These are phyloP conservation scores for Elaeis oleifera DNA, from an alignment of 202 grass and related monocot species.

Conservation along the genomic window DNA sequence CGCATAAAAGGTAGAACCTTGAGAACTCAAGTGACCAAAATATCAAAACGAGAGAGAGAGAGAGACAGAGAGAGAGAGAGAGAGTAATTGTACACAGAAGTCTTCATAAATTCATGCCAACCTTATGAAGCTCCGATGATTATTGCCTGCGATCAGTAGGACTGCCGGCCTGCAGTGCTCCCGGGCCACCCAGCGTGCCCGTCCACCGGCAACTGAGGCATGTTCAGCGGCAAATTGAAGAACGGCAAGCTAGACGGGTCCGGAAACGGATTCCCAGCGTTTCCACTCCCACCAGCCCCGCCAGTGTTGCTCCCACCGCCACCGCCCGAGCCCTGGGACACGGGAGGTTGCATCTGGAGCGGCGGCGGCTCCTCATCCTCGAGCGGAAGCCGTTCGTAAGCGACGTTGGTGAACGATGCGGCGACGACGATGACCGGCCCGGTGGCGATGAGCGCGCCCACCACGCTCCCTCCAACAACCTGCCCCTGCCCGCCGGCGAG, in stretches of 20 bases:
- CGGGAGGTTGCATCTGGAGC: too few relatives aligned
- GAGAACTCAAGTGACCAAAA: too few relatives aligned
- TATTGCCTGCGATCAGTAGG: too few relatives aligned
- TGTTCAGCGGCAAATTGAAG: slow-evolving; percentile 9
- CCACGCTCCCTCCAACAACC: slow-evolving; percentile 1
- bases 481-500: slow-evolving; percentile 2
- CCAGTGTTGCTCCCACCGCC: not conserved
- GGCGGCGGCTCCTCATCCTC: not conserved
- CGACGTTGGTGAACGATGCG: slow-evolving; percentile 5
- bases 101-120: too few relatives aligned
- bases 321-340: too few relatives aligned
- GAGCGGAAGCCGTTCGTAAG: not conserved
- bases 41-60: too few relatives aligned
- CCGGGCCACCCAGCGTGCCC: not conserved
- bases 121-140: too few relatives aligned
- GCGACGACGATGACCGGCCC: slow-evolving; percentile 2
- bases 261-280: not conserved
- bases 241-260: not conserved
- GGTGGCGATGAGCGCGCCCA: not conserved
- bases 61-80: too few relatives aligned
- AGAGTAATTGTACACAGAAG: too few relatives aligned
- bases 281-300: not conserved
- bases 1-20: too few relatives aligned
- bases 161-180: not conserved
- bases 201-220: not conserved